These are phyloP conservation scores for Citrus trifoliata DNA, from an alignment of 345 rosid genomes.

Conservation along the genomic window DNA sequence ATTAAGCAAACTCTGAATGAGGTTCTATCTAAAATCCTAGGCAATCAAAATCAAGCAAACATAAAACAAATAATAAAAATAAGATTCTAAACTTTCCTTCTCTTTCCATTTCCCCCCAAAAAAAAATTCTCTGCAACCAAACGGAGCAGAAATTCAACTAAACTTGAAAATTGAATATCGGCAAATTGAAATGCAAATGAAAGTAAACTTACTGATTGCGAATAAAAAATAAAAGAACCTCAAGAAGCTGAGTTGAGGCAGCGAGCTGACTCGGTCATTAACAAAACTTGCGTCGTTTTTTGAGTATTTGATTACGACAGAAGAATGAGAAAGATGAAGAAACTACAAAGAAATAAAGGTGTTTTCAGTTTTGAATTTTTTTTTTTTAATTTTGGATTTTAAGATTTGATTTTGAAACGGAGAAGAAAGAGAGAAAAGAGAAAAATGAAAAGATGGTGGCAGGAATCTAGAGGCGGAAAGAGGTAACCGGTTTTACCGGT, in stretches of 20 bases:
- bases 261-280: slow-evolving; percentile 4
- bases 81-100: not conserved
- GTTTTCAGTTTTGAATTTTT: not conserved
- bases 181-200: not conserved
- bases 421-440: not conserved
- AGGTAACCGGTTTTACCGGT: not conserved
- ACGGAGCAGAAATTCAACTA: not conserved
- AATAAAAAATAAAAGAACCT: not conserved
- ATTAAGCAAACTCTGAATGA: not conserved
- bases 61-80: not conserved
- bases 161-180: not conserved
- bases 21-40: slow-evolving; percentile 1
- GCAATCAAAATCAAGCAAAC: not conserved
- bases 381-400: not conserved
- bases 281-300: not conserved
- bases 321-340: not conserved
- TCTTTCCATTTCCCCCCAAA: not conserved
- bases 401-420: not conserved
- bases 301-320: not conserved
- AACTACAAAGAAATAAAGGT: not conserved
- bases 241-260: slow-evolving; percentile 3
- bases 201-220: not conserved
- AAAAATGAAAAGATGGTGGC: not conserved
- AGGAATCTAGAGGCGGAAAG: not conserved
- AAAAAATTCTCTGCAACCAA: not conserved